Conservation (phyloP, 768 basidiomycete genomes). For the Lenzites betulinus region DNA sequence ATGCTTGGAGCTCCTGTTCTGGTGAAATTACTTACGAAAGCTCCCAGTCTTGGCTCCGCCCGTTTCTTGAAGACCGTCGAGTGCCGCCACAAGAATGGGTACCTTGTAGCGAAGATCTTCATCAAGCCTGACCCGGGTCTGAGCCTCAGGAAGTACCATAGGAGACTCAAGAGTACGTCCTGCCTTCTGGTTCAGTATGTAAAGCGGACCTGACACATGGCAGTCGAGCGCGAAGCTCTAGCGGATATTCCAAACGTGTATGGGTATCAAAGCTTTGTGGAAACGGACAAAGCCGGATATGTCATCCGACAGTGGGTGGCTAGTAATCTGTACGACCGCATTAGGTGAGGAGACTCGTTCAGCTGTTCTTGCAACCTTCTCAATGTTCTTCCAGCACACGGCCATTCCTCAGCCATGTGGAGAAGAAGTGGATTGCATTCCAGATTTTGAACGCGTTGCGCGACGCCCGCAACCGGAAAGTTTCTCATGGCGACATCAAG, state of each 20-base stretch:
- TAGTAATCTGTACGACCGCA: conserved; percentile 93
- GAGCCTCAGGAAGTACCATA: conserved; percentile 71
- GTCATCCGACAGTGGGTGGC: conserved; percentile 93
- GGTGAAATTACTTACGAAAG: not conserved
- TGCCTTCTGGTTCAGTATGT: not conserved
- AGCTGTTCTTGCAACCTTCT: not conserved
- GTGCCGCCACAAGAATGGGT: conserved; percentile 81
- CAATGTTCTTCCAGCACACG: conserved; percentile 67
- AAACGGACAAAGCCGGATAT: conserved; percentile 96
- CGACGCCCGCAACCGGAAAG: conserved; percentile 79
- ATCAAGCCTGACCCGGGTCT: conserved; percentile 90
- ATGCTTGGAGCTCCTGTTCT: conserved; percentile 1
- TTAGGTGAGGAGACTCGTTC: conserved; percentile 65
- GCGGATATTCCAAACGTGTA: conserved; percentile 86
- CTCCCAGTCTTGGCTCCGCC: conserved; percentile 62
- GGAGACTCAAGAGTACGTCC: conserved; percentile 71
- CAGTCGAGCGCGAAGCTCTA: conserved; percentile 86
- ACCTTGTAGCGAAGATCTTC: conserved; percentile 91
- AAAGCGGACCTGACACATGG: conserved; percentile 3
- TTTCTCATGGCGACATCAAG: conserved; percentile 98
- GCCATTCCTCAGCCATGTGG: conserved; percentile 86
- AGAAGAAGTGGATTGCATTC: conserved; percentile 98
- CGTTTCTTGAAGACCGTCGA: conserved; percentile 82
- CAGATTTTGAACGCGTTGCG: conserved; percentile 86
- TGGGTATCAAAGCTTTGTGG: conserved; percentile 85